Evolutionary conservation across 2,329 filamentous ascomycete genomes (phyloP).

Genomic region (Aurifilum marmelostoma): DNA sequence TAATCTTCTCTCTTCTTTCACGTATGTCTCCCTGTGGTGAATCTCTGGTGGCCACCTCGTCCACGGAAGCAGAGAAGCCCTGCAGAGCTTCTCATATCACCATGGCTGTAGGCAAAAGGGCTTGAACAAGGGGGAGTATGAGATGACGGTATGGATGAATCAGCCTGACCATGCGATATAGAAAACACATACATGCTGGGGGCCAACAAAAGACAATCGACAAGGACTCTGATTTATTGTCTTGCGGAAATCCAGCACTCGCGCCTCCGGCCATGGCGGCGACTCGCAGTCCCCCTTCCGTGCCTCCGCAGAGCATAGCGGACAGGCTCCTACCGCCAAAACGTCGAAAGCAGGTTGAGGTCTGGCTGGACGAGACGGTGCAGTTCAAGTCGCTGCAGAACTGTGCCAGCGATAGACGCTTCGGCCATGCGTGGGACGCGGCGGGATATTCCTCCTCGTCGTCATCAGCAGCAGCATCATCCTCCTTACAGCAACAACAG

Average conservation of each 20-base stretch:
- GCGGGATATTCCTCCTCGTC: background rate
- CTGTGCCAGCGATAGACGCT: slow-evolving; percentile 15
- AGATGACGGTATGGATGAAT: background rate
- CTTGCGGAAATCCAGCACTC: background rate
- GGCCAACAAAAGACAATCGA: background rate
- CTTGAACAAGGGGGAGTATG: too few relatives aligned
- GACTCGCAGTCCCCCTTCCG: background rate
- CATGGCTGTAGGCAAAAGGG: too few relatives aligned
- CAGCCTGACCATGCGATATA: background rate
- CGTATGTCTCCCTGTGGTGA: background rate
- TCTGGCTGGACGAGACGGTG: slow-evolving; percentile 23
- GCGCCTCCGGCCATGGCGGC: background rate
- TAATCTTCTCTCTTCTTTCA: too few relatives aligned
- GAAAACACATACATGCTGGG: background rate
- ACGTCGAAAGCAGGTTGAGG: slow-evolving; percentile 21
- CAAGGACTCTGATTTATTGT: background rate
- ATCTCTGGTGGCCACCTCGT: background rate
- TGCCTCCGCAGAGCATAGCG: background rate
- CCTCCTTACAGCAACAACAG: background rate
- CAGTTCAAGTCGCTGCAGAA: background rate
- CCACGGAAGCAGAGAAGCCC: background rate
- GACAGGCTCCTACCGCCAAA: slow-evolving; percentile 18
- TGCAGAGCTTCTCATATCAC: too few relatives aligned
- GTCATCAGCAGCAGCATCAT: background rate
- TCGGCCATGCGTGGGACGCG: slow-evolving; percentile 16